phyloP scores from a whole-genome alignment of 768 basidiomycete species.

The Botryobasidium botryosum region DNA sequence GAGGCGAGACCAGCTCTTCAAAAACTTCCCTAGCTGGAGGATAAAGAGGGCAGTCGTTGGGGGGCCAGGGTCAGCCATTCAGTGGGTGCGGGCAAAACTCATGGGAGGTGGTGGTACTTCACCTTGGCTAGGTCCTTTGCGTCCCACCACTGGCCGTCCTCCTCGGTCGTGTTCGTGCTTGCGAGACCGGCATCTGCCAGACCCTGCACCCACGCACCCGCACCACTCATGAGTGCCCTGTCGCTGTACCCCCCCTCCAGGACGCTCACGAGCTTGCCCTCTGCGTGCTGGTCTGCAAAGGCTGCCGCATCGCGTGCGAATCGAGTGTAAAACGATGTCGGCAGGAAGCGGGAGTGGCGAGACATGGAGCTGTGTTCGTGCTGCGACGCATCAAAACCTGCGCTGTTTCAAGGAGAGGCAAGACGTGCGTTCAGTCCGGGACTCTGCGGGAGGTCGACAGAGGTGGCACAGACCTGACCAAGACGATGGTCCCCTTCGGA shows the following conservation, averaged over 20 bases:
- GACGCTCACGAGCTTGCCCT: constrained; percentile 65
- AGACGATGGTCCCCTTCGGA: constrained; percentile 56
- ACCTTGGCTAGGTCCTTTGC: constrained; percentile 44
- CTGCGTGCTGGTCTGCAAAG: constrained; percentile 47
- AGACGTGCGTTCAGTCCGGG: no score
- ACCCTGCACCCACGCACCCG: constrained; percentile 67
- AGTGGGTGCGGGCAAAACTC: background rate
- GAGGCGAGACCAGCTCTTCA: constrained; percentile 37
- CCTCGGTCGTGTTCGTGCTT: constrained; percentile 12
- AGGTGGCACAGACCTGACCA: constrained; percentile 53
- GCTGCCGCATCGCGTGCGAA: constrained; percentile 56
- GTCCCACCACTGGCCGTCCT: constrained; percentile 40
- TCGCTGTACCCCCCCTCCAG: constrained; percentile 95
- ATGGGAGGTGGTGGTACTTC: constrained; percentile 10
- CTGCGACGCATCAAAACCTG: constrained; percentile 89
- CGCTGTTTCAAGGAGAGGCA: constrained; percentile 28
- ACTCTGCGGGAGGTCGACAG: no score
- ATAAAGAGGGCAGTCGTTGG: no score
- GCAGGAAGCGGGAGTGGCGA: constrained; percentile 78
- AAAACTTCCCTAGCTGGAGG: constrained; percentile 43
- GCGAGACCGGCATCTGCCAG: constrained; percentile 21
- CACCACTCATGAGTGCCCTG: constrained; percentile 65
- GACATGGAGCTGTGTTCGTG: constrained; percentile 88
- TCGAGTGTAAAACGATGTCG: constrained; percentile 65
- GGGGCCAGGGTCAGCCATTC: background rate